These are phyloP conservation scores for Colletotrichum brevisporum DNA, from an alignment of 2,329 filamentous ascomycete species.

Conservation along the genomic window DNA sequence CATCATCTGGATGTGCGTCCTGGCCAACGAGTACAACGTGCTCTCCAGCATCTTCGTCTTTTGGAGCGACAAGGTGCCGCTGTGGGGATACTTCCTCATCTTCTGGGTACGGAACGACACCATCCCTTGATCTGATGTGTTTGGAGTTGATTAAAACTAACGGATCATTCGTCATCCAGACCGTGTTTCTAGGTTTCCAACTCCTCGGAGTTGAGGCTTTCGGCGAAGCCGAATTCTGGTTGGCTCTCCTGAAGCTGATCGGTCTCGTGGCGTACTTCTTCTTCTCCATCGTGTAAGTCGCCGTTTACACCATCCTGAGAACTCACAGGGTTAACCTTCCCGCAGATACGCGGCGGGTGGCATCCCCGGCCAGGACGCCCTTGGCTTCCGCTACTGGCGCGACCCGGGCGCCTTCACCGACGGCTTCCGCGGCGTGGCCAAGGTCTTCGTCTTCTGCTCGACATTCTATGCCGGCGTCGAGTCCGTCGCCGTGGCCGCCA, in stretches of 20 bases:
- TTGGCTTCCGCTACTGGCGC: slow-evolving; percentile 81
- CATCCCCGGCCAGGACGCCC: slow-evolving; percentile 66
- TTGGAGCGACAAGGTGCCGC: slow-evolving; percentile 73
- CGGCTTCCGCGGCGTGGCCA: slow-evolving; percentile 76
- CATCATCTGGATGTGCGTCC: slow-evolving; percentile 75
- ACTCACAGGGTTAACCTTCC: neutral
- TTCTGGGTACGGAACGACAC: slow-evolving; percentile 69
- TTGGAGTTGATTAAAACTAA: neutral
- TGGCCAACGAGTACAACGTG: slow-evolving; percentile 81
- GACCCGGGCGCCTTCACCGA: slow-evolving; percentile 78
- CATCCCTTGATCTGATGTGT: too few relatives aligned
- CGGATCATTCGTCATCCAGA: slow-evolving; percentile 46
- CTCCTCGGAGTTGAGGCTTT: slow-evolving; percentile 81
- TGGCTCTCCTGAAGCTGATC: slow-evolving; percentile 79
- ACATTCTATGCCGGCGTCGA: slow-evolving; percentile 80
- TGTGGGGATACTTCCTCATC: slow-evolving; percentile 80
- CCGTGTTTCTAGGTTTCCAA: slow-evolving; percentile 76
- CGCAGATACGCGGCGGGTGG: slow-evolving; percentile 75
- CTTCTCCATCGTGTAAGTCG: slow-evolving; percentile 74
- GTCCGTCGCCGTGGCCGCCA: slow-evolving; percentile 74
- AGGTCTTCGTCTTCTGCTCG: slow-evolving; percentile 78
- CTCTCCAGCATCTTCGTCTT: slow-evolving; percentile 76
- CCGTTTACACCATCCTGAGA: neutral
- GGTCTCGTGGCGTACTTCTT: slow-evolving; percentile 80
- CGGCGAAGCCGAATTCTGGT: slow-evolving; percentile 86